These are phyloP conservation scores for Pyricularia grisea DNA, from an alignment of 2,329 filamentous ascomycete genomes.

Conservation along the genomic window DNA sequence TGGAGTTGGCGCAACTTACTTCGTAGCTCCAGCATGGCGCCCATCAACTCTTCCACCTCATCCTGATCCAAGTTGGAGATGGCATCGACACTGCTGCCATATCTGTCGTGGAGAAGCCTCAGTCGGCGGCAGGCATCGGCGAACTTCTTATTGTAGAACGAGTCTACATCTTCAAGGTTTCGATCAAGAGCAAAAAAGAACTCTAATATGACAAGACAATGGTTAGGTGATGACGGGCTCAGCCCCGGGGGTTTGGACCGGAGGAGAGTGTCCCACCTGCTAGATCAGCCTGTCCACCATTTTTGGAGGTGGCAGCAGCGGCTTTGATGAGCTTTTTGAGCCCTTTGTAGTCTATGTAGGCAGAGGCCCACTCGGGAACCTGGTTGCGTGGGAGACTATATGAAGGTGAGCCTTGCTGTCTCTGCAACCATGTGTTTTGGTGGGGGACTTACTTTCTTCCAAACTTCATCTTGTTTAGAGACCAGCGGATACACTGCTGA, in stretches of 20 bases:
- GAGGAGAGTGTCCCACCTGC: conserved; percentile 58
- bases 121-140: conserved; percentile 75
- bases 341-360: conserved; percentile 83
- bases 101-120: conserved; percentile 78
- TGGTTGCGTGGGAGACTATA: conserved; percentile 61
- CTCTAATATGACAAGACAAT: conserved; percentile 43
- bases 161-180: conserved; percentile 93
- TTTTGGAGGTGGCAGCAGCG: conserved; percentile 53
- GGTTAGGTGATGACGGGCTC: conserved; percentile 27
- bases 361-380: conserved; percentile 77
- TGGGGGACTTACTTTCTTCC: conserved; percentile 20
- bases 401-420: background rate
- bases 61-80: conserved; percentile 71
- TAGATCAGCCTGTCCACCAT: conserved; percentile 72
- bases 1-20: conserved; percentile 83
- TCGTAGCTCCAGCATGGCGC: conserved; percentile 78
- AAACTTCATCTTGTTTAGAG: conserved; percentile 21
- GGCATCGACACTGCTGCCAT: conserved; percentile 63
- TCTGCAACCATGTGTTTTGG: background rate
- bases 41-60: conserved; percentile 85
- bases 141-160: conserved; percentile 95
- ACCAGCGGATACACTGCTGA: background rate
- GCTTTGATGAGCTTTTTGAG: conserved; percentile 94
- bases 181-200: conserved; percentile 96
- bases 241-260: conserved; percentile 13